Evolutionary conservation across 192 early-diverging fungal genomes (phyloP), one percentile per base, ranked within the genome.

Genomic region (Coemansia furcata): DNA sequence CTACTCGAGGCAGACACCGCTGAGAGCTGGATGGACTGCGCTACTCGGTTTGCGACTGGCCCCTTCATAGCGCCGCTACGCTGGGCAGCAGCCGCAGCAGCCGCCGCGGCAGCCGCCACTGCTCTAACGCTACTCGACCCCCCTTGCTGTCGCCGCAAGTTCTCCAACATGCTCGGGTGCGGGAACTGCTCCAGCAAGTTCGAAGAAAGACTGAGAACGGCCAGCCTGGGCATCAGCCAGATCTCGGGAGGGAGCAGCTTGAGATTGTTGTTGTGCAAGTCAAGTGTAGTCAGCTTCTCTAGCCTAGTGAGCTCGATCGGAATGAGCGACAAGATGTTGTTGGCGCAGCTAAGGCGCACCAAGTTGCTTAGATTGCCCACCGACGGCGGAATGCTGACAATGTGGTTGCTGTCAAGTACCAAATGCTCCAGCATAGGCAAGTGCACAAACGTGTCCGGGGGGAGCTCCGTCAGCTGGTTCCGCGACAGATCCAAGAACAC

Each of bases 121-220:
- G 82, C 71, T 4, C 77, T 57, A 5, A 82, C 65, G 36, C 73
- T 81, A 58, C 72, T 77, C 10, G 83, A 82, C 0, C 75, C 75
- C 21, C 72, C 83, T 60, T 69, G 79, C 72, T 75, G 84, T 30
- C 61, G 82, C 63, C 68, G 80, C 49, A 74, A 69, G 43, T 66
- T 80, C 55, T 83, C 85, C 9, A 85, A 63, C 69, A 80, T 84
- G 62, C 85, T 84, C 15, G 93, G 93, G 40, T 88, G 85, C 21
- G 93, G 93, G 81, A 96, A 95, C 33, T 78, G 73, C 66, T 91
- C 92, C 8, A 96, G 76, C 40, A 92, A 66, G 60, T 96, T 96
- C 19, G 91, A 94, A 2, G 89, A 92, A 30, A 86, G 85, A 59
- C 95, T 96, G n/a, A 96, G 75, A 5, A 57, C 54, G 0, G 54